Conservation (phyloP, 2,329 filamentous ascomycete species). For the Trichoderma sp. region DNA sequence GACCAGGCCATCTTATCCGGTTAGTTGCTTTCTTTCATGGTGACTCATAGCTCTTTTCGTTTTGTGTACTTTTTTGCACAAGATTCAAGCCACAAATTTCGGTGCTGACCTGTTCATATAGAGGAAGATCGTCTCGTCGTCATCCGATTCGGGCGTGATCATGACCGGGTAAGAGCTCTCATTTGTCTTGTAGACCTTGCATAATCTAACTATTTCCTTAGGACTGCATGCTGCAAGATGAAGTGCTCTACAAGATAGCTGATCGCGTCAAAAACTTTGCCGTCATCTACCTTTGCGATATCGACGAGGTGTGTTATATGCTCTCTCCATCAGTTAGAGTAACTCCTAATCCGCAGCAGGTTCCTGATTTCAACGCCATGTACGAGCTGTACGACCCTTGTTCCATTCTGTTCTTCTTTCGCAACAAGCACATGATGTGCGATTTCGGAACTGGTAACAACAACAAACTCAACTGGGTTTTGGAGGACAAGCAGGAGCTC, state of each 20-base stretch:
- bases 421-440: constrained; percentile 99
- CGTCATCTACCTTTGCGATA: constrained; percentile 91
- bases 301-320: constrained; percentile 54
- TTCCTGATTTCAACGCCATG: constrained; percentile 70
- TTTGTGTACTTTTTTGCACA: not conserved
- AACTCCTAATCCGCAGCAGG: not conserved
- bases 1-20: constrained; percentile 79
- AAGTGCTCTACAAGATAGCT: constrained; percentile 91
- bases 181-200: too few relatives aligned
- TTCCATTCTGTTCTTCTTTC: constrained; percentile 96
- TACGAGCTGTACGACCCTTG: constrained; percentile 90
- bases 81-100: not conserved
- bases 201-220: constrained; percentile 64
- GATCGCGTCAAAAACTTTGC: constrained; percentile 93
- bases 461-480: constrained; percentile 95
- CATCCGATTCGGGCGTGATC: constrained; percentile 90
- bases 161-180: constrained; percentile 58
- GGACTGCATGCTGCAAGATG: constrained; percentile 78
- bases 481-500: constrained; percentile 95
- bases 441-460: constrained; percentile 99
- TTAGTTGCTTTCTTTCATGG: not conserved
- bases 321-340: not conserved
- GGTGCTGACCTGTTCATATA: constrained; percentile 40
- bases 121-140: constrained; percentile 93
- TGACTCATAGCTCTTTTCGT: not conserved